phyloP scores from a whole-genome alignment of 441 rosid species.

The Pelargonium australe region DNA sequence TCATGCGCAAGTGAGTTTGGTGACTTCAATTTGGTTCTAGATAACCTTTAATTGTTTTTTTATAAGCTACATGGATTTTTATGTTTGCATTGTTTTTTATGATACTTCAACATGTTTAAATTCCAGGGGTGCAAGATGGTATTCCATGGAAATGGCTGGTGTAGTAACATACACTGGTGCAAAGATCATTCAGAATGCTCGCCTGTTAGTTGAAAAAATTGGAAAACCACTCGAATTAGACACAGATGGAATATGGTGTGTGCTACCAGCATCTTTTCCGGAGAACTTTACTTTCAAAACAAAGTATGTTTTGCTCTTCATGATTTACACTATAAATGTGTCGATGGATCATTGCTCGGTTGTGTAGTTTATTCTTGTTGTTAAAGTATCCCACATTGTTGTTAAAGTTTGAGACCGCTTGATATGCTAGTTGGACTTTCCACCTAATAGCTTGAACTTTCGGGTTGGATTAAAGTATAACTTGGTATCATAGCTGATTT shows the following conservation, averaged over 20 bases:
- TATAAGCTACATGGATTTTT: constrained; percentile 12
- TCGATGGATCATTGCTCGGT: not conserved
- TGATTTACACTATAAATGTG: constrained; percentile 14
- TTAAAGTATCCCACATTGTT: too few species aligned
- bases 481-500: too few species aligned
- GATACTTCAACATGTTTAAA: constrained; percentile 24
- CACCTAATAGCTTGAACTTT: too few species aligned
- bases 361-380: not conserved
- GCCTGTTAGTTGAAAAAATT: constrained; percentile 86
- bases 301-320: constrained; percentile 50
- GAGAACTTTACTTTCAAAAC: constrained; percentile 91
- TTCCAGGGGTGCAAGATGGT: constrained; percentile 99
- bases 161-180: constrained; percentile 99
- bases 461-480: too few species aligned
- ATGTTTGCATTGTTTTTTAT: constrained; percentile 20
- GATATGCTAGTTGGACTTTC: too few species aligned
- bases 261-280: constrained; percentile 93
- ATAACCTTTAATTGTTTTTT: constrained; percentile 13
- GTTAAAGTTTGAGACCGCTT: too few species aligned
- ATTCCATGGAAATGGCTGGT: constrained; percentile 99
- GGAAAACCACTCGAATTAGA: constrained; percentile 99
- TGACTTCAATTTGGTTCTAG: constrained; percentile 18
- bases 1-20: constrained; percentile 93
- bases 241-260: constrained; percentile 99
- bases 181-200: constrained; percentile 96